Percentiles rank a stretch among this genome's conserved stretches.
These are phyloP conservation scores for Globisporangium nagaii DNA, from an alignment of 352 stramenopile genomes.

Conservation along the genomic window DNA sequence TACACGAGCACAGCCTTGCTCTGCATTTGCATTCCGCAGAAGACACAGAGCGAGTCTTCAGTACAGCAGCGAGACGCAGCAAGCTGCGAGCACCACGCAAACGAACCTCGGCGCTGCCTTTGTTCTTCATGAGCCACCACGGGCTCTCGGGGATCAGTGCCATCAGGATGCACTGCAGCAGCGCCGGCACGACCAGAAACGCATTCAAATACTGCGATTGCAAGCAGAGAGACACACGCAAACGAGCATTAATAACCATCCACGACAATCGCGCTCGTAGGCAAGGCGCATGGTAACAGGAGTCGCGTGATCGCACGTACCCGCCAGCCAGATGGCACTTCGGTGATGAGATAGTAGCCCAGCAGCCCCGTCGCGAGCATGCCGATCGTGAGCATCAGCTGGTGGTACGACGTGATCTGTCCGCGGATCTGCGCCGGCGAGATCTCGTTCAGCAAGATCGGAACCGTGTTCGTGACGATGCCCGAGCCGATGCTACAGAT, in stretches of 20 bases:
- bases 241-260: background rate
- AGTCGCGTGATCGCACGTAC: constrained; percentile 20
- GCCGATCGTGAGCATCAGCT: constrained; percentile 84
- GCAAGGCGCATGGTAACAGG: no score
- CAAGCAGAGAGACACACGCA: background rate
- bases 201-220: constrained; percentile 65
- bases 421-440: constrained; percentile 50
- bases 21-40: no score
- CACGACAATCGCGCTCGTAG: no score
- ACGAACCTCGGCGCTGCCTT: constrained; percentile 34
- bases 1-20: constrained; percentile 29
- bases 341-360: constrained; percentile 69
- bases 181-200: constrained; percentile 56
- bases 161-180: constrained; percentile 52
- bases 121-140: constrained; percentile 84
- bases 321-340: constrained; percentile 81
- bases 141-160: constrained; percentile 81
- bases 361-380: constrained; percentile 76
- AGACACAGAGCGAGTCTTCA: no score
- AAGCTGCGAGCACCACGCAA: no score
- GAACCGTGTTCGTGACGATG: constrained; percentile 77
- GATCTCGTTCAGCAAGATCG: constrained; percentile 83
- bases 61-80: no score
- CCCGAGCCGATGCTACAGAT: constrained; percentile 44
- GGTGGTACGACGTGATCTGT: constrained; percentile 84